Percentiles rank a stretch among this genome's conserved stretches.
These are phyloP conservation scores for Firmiana major DNA, from an alignment of 345 rosid genomes.

Conservation along the genomic window DNA sequence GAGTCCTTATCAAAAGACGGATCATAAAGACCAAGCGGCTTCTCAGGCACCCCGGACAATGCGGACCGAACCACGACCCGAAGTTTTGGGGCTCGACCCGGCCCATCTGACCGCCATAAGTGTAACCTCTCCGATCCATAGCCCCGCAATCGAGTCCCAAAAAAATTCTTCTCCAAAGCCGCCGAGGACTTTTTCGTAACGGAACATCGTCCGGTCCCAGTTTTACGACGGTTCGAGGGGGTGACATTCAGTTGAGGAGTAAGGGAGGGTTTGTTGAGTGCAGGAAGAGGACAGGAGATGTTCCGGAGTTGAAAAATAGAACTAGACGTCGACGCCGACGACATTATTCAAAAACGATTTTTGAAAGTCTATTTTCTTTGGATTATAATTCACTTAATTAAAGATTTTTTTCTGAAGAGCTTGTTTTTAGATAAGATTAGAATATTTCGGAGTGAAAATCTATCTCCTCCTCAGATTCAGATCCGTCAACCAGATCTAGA, in stretches of 20 bases:
- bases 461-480: not conserved
- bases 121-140: constrained; percentile 55
- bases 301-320: constrained; percentile 38
- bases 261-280: constrained; percentile 23
- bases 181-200: constrained; percentile 24
- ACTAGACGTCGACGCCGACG: constrained; percentile 40
- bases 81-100: constrained; percentile 68
- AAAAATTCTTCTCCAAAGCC: constrained; percentile 37
- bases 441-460: not conserved
- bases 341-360: constrained; percentile 34
- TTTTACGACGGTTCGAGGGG: constrained; percentile 21
- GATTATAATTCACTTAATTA: not conserved
- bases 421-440: not conserved
- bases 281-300: constrained; percentile 26
- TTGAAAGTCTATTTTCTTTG: not conserved
- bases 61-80: constrained; percentile 61
- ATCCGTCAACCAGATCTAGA: not conserved
- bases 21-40: constrained; percentile 94
- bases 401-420: not conserved
- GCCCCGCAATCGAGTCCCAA: constrained; percentile 47
- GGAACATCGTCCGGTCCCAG: constrained; percentile 32
- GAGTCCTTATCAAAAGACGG: constrained; percentile 94
- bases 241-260: constrained; percentile 38
- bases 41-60: constrained; percentile 83
- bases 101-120: constrained; percentile 79